Base-by-base conservation (phyloP, 208 protist species). In the Trypanosoma scelopori region DNA sequence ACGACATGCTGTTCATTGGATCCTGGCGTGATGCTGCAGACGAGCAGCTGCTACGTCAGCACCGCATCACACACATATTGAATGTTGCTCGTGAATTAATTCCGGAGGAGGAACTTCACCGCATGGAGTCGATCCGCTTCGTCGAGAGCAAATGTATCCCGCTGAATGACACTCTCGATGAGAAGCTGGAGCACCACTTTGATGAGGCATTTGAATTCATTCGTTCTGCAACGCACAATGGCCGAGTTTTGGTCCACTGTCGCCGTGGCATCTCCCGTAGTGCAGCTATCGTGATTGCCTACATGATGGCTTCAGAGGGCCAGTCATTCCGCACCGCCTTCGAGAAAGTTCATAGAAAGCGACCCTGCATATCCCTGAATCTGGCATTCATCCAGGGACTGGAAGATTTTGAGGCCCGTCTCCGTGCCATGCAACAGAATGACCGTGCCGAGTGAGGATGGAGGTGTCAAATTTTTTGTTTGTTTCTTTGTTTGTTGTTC, bases 1-100 rank as follows among this genome's bases (percentile, higher is more conserved):
- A 57, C 18, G 51, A 74, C 16, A 74, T 73, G 48, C 52, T 95
- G 9, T 92, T 64, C 32, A 70, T 95, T 32, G 90, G 90, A 27
- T 81, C 81, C 25, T 92, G 84, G 84, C 78, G 77, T 55, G 90
- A 95, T 65, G 85, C 87, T 5, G 48, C 67, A 0, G 63, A 89
- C 69, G 77, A 67, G 39, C 63, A 78, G 6, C 60, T 87, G 50
- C 75, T 95, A 28, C 53, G 56, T 12, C 27, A 49, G 13, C 56
- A 82, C 23, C 43, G 59, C 57, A 92, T 95, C 51, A 74, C 71
- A 45, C 87, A 92, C 68, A 77, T 93, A 16, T 66, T 95, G 37
- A 95, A 93, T 70, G 79, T 92, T 12, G 86, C 88, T 25, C 71
- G 84, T 43, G 86, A 95, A 69, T 71, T 87, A 43, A 62, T 75